phyloP scores from a whole-genome alignment of 225 moss, liverwort and hornwort species.

The Pleurozium schreberi region DNA sequence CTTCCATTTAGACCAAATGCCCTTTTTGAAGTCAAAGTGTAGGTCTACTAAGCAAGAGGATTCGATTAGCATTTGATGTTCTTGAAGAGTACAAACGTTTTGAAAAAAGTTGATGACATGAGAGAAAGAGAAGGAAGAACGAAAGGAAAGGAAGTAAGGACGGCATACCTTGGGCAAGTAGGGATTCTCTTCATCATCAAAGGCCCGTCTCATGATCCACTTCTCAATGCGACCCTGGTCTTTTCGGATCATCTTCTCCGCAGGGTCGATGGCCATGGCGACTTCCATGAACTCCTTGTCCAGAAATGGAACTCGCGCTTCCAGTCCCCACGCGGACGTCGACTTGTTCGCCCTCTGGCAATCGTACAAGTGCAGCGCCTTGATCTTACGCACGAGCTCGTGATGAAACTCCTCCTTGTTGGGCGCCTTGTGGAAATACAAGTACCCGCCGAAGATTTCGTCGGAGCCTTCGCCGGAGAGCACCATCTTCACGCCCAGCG shows the following conservation, averaged over 20 bases:
- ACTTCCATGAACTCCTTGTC: slow-evolving; percentile 70
- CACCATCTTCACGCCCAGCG: slow-evolving; percentile 88
- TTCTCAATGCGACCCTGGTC: slow-evolving; percentile 62
- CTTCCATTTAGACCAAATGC: too few relatives aligned
- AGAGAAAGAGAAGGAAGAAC: background rate
- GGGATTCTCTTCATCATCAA: slow-evolving; percentile 59
- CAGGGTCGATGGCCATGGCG: slow-evolving; percentile 77
- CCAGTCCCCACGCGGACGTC: slow-evolving; percentile 84
- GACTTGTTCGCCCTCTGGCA: slow-evolving; percentile 87
- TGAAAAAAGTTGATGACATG: background rate
- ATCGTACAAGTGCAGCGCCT: slow-evolving; percentile 75
- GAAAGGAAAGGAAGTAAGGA: background rate
- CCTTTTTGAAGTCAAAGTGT: background rate
- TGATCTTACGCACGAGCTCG: slow-evolving; percentile 75
- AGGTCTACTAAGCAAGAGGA: background rate
- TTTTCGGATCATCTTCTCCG: slow-evolving; percentile 72
- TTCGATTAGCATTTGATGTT: background rate
- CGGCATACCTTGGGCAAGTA: slow-evolving; percentile 52
- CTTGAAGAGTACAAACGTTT: background rate
- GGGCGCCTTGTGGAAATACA: slow-evolving; percentile 92
- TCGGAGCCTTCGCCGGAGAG: slow-evolving; percentile 81
- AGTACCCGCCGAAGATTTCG: slow-evolving; percentile 82
- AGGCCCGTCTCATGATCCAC: slow-evolving; percentile 52
- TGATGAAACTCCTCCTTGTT: slow-evolving; percentile 77
- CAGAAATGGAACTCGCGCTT: slow-evolving; percentile 78